Evolutionary conservation across 495 filamentous ascomycete species (phyloP), one percentile per base, ranked within the genome.

Genomic region (Hypoxylon rickii): DNA sequence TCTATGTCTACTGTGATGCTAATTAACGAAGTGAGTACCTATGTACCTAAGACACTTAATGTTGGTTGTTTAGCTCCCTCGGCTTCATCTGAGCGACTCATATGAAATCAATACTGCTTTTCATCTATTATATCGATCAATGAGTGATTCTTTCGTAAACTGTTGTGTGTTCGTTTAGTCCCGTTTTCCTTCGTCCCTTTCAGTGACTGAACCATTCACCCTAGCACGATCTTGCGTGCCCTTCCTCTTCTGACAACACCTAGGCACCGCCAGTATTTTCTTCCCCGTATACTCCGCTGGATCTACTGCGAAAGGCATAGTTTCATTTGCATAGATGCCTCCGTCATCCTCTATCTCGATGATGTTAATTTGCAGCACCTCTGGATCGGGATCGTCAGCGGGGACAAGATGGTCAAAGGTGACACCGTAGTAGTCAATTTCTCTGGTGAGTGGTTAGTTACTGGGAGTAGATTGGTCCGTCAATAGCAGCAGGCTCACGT

Each of bases 341-440:
- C 42, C 29, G 36, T 70, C 70, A 11, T 68, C 55, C 4, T 67
- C 63, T 36, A 67, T 29, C 58, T 62, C 58, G 13, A 62, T 26
- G 34, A 62, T 62, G 29, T 62, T 62, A 29, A 62, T 56, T 24
- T 54, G 49, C 16, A 75, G 51, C 7, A 74, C 68, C 41, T 73
- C 68, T 8, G 67, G 70, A 40, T 68, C 38, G 33, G 19, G 21
- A 42, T 74, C 65, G 37, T 68, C 62, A 16, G 45, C 33, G 16
- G 64, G 66, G 16, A 71, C 63, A 45, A 71, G 65, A 49, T 75
- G 66, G 51, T 75, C 71, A 46, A 75, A 75, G 50, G 67, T 72
- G 13, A 74, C 64, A 13, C 71, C 68, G 58, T 73, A 74, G 43
- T 72, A 72, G 52, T 75, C 70, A 56, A 76, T 73, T 36, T 60